Evolutionary conservation across 441 rosid genomes (phyloP).

Genomic region (Corymbia calophylla): DNA sequence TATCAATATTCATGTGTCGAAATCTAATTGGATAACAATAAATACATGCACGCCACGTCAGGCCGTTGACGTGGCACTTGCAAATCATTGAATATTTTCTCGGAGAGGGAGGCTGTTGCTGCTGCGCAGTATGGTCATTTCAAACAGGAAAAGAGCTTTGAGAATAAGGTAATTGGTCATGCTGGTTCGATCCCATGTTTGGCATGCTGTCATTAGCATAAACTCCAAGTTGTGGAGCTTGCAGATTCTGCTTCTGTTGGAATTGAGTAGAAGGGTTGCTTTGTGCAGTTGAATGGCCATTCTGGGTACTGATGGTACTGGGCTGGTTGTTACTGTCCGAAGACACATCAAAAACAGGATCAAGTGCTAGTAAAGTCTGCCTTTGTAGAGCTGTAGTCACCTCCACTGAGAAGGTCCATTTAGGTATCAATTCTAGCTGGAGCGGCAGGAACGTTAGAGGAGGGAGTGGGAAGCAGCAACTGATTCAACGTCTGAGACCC

Average conservation of each 20-base stretch:
- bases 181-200: constrained; percentile 49
- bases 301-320: constrained; percentile 40
- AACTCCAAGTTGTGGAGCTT: constrained; percentile 40
- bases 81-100: no score
- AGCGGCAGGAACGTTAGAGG: constrained; percentile 51
- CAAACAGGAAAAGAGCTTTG: constrained; percentile 53
- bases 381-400: constrained; percentile 58
- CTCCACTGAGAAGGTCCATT: constrained; percentile 90
- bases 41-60: no score
- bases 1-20: no score
- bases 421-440: constrained; percentile 40
- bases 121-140: constrained; percentile 57
- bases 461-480: constrained; percentile 72
- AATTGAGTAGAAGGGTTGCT: constrained; percentile 37
- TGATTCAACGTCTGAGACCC: constrained; percentile 46
- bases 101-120: constrained; percentile 58
- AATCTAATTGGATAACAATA: no score
- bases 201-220: constrained; percentile 52
- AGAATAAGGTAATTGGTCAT: constrained; percentile 47
- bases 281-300: constrained; percentile 33
- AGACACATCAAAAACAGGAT: constrained; percentile 80
- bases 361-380: constrained; percentile 66
- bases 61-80: no score
- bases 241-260: constrained; percentile 66
- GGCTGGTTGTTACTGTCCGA: constrained; percentile 39